phyloP scores from a whole-genome alignment of 441 rosid species.

The Adansonia rubrostipa region DNA sequence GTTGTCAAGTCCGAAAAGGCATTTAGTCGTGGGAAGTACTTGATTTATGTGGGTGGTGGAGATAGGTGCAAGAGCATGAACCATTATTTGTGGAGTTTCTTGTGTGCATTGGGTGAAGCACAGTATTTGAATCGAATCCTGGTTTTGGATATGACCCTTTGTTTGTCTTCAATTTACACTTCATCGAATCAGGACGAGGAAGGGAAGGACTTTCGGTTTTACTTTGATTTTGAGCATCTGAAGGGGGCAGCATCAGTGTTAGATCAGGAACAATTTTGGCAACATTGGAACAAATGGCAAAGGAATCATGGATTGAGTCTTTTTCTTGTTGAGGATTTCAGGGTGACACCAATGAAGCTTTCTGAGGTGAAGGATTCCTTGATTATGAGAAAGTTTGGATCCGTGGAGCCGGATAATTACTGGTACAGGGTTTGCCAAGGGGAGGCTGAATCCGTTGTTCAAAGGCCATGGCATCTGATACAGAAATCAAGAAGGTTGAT shows the following conservation, averaged over 20 bases:
- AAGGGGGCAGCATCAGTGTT: neutral
- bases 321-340: neutral
- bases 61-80: conserved; percentile 19
- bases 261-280: conserved; percentile 10
- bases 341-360: conserved; percentile 12
- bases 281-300: conserved; percentile 11
- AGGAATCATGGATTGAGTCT: neutral
- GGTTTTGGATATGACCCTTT: conserved; percentile 83
- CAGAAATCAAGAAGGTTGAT: conserved; percentile 13
- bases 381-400: conserved; percentile 17
- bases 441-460: conserved; percentile 21
- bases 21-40: conserved; percentile 65
- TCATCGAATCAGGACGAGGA: conserved; percentile 77
- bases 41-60: conserved; percentile 38
- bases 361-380: conserved; percentile 12
- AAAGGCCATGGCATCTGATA: conserved; percentile 12
- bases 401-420: neutral
- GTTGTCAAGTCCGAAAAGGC: conserved; percentile 70
- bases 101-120: conserved; percentile 66
- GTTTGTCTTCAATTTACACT: conserved; percentile 73
- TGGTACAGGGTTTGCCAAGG: conserved; percentile 13
- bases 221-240: conserved; percentile 14
- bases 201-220: conserved; percentile 40
- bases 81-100: conserved; percentile 9
- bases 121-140: conserved; percentile 82